Percentiles rank a stretch among this genome's conserved stretches.
Evolutionary conservation across 208 protist genomes (phyloP).

Genomic region (Acanthamoeba healyi): DNA sequence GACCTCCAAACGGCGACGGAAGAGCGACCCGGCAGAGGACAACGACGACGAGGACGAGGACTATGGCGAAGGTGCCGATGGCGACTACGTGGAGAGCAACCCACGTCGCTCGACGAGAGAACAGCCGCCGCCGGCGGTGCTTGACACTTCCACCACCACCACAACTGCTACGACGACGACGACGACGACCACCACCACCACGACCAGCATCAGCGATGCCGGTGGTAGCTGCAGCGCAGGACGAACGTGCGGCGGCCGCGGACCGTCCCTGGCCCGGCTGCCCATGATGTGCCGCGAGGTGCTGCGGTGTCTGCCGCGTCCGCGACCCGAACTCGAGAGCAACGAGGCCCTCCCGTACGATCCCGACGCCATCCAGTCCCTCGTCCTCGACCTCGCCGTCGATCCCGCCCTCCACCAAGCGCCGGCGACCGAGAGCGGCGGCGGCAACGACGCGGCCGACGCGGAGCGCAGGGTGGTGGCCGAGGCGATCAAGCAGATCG

Average conservation of each 20-base stretch:
- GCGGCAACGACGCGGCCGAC: not conserved
- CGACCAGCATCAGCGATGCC: not conserved
- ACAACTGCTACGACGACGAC: not conserved
- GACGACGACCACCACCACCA: not conserved
- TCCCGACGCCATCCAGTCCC: not conserved
- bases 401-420: not conserved
- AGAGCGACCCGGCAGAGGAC: too few species aligned
- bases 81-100: not conserved
- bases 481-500: not conserved
- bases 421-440: not conserved
- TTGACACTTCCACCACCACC: too few species aligned
- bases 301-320: not conserved
- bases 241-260: not conserved
- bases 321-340: not conserved
- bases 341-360: slow-evolving; percentile 7
- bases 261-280: not conserved
- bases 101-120: not conserved
- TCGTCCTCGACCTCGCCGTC: not conserved
- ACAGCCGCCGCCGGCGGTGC: too few species aligned
- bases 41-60: not conserved
- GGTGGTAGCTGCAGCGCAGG: not conserved
- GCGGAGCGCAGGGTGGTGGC: slow-evolving; percentile 20
- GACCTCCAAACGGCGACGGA: not conserved
- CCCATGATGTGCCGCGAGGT: not conserved
- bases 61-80: not conserved